Evolutionary conservation across 352 stramenopile genomes (phyloP).

Genomic region (Phytophthora ramorum): DNA sequence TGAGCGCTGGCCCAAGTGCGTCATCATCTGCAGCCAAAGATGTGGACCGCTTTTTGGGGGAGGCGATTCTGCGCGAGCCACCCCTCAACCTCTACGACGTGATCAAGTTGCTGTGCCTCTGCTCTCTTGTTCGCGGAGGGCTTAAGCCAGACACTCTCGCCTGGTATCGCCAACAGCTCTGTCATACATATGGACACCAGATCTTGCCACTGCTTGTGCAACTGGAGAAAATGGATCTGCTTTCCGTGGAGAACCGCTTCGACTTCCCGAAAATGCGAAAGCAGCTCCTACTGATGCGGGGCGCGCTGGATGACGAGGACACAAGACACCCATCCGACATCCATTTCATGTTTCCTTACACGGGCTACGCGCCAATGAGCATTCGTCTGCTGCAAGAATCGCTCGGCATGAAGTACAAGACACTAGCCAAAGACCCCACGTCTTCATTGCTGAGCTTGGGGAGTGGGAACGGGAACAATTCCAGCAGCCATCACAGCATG

Average conservation of each 20-base stretch:
- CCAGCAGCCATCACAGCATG: conserved; percentile 27
- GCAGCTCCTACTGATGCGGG: conserved; percentile 48
- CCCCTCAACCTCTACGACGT: conserved; percentile 76
- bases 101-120: conserved; percentile 79
- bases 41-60: conserved; percentile 74
- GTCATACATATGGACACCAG: conserved; percentile 83
- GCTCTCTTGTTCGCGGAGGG: conserved; percentile 73
- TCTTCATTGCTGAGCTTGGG: conserved; percentile 37
- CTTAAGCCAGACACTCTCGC: conserved; percentile 62
- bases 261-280: conserved; percentile 65
- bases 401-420: conserved; percentile 75
- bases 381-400: conserved; percentile 81
- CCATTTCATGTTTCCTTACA: conserved; percentile 89
- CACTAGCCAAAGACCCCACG: conserved; percentile 42
- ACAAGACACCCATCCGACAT: conserved; percentile 65
- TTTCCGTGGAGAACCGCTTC: conserved; percentile 67
- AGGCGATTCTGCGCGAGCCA: conserved; percentile 72
- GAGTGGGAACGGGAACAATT: conserved; percentile 26
- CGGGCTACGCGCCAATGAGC: conserved; percentile 85
- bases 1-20: conserved; percentile 60
- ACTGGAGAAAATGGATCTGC: conserved; percentile 75
- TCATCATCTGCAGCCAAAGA: conserved; percentile 52
- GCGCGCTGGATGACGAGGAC: conserved; percentile 58
- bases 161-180: conserved; percentile 80
- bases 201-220: conserved; percentile 73